Evolutionary conservation across 1,284 basidiomycete genomes (phyloP).

Genomic region (Cystobasidium sp.): DNA sequence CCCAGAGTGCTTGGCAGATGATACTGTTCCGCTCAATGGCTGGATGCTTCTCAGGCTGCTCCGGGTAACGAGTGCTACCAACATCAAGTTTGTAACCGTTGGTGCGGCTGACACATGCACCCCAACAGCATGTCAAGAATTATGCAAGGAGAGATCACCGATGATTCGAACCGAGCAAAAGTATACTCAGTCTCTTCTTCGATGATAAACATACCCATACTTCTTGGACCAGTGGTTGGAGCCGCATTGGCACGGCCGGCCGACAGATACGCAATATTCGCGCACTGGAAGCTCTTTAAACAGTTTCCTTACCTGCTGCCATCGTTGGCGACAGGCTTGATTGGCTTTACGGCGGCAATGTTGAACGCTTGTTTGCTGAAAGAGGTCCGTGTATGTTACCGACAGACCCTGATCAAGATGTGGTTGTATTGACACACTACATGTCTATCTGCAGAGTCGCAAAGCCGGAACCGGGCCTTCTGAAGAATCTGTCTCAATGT

Average conservation of each 20-base stretch:
- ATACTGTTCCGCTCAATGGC: not conserved
- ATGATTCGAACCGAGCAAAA: not conserved
- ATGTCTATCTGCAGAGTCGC: too few relatives aligned
- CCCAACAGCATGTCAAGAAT: not conserved
- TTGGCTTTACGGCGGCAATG: not conserved
- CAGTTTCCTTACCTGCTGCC: constrained; percentile 26
- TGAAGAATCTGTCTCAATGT: not conserved
- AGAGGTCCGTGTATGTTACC: too few relatives aligned
- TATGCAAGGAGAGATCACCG: not conserved
- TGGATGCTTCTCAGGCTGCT: constrained; percentile 11
- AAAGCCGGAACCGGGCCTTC: not conserved
- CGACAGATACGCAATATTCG: not conserved
- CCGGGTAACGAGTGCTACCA: too few relatives aligned
- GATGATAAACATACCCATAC: not conserved
- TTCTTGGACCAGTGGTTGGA: not conserved
- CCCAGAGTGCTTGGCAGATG: constrained; percentile 25
- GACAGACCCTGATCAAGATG: too few relatives aligned
- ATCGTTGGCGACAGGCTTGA: not conserved
- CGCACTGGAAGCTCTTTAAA: not conserved
- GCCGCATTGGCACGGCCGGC: constrained; percentile 15
- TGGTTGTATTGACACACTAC: too few relatives aligned
- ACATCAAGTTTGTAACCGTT: too few relatives aligned
- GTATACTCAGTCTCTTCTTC: not conserved
- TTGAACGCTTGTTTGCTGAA: too few relatives aligned
- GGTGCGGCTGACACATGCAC: too few relatives aligned